Conservation (phyloP, 2,329 filamentous ascomycete genomes). For the Aspergillus chevalieri region DNA sequence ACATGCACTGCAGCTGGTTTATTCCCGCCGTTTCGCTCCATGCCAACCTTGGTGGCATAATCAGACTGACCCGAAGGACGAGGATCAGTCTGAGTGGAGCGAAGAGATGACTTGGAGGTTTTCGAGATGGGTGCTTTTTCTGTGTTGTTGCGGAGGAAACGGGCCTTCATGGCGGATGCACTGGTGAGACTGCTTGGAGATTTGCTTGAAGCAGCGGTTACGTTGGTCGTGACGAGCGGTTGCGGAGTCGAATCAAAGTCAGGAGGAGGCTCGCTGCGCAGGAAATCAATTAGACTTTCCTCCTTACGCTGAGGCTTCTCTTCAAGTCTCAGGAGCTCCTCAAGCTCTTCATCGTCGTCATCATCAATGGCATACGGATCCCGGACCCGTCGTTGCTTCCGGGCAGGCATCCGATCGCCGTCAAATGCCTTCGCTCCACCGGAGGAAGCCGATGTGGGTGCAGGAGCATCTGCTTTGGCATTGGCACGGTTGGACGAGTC, state of each 20-base stretch:
- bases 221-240: constrained; percentile 15
- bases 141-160: constrained; percentile 26
- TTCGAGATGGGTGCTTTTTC: constrained; percentile 18
- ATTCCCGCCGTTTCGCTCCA: constrained; percentile 24
- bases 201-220: not conserved
- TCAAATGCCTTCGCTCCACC: constrained; percentile 22
- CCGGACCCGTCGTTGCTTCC: constrained; percentile 69
- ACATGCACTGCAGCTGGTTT: constrained; percentile 2
- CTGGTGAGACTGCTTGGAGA: constrained; percentile 3
- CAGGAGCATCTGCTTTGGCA: constrained; percentile 15
- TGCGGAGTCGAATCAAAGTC: constrained; percentile 24
- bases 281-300: constrained; percentile 45
- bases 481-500: constrained; percentile 33
- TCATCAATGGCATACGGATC: constrained; percentile 93
- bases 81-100: not conserved
- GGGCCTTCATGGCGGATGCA: constrained; percentile 27
- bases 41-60: constrained; percentile 34
- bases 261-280: constrained; percentile 42
- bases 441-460: constrained; percentile 11
- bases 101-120: constrained; percentile 18
- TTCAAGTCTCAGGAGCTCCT: constrained; percentile 45
- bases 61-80: constrained; percentile 22
- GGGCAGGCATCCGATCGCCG: constrained; percentile 51
- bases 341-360: constrained; percentile 61
- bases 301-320: constrained; percentile 35